Evolutionary conservation across 2,329 filamentous ascomycete genomes (phyloP).

Genomic region (Stachybotrys elegans): DNA sequence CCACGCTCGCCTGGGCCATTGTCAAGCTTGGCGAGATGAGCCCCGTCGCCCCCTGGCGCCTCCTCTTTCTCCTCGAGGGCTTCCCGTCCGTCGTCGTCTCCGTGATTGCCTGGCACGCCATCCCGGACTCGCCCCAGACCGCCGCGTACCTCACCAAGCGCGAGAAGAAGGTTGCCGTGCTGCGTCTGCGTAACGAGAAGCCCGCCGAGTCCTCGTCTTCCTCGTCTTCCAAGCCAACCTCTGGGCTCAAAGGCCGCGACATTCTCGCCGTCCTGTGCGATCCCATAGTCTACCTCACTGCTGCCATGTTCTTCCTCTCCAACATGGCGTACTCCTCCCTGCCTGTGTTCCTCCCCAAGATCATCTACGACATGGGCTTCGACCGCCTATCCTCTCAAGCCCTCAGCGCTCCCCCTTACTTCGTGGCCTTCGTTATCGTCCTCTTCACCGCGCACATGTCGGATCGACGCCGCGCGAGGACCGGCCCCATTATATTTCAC

Average conservation of each 20-base stretch:
- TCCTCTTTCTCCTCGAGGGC: constrained; percentile 78
- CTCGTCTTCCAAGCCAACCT: constrained; percentile 12
- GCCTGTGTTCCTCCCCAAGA: constrained; percentile 81
- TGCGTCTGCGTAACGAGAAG: constrained; percentile 57
- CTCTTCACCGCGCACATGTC: constrained; percentile 68
- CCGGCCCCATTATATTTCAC: constrained; percentile 62
- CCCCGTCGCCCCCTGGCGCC: constrained; percentile 78
- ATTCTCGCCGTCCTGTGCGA: constrained; percentile 41
- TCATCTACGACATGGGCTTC: constrained; percentile 73
- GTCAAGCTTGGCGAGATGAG: constrained; percentile 59
- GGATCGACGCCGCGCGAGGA: constrained; percentile 60
- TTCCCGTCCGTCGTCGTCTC: constrained; percentile 77
- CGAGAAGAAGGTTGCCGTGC: constrained; percentile 63
- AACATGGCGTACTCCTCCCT: constrained; percentile 87
- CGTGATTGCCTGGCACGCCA: constrained; percentile 65
- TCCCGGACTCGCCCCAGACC: constrained; percentile 71
- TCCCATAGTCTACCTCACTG: constrained; percentile 58
- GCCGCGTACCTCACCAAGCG: constrained; percentile 58
- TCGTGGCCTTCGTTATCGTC: constrained; percentile 68
- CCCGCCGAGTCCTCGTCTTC: constrained; percentile 12
- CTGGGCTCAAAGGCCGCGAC: constrained; percentile 49
- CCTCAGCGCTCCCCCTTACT: constrained; percentile 75
- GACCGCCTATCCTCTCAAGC: constrained; percentile 64
- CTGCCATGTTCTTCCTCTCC: constrained; percentile 78
- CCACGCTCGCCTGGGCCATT: constrained; percentile 74